phyloP scores from a whole-genome alignment of 1,284 basidiomycete species.

The Cryptococcus floricola region DNA sequence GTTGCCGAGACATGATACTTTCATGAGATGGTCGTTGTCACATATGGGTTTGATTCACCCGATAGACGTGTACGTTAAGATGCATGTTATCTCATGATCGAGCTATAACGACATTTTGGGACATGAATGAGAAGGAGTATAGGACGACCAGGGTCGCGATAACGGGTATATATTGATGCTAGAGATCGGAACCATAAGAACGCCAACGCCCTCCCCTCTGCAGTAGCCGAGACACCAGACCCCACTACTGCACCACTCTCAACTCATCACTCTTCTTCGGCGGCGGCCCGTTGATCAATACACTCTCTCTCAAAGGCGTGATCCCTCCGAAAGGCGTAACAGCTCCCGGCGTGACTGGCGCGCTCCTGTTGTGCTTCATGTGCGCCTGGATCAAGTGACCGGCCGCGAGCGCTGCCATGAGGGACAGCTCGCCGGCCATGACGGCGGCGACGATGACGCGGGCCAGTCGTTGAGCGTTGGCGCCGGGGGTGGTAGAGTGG shows the following conservation, averaged over 20 bases:
- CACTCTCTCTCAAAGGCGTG: constrained; percentile 32
- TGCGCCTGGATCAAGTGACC: constrained; percentile 88
- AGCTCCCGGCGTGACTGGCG: constrained; percentile 43
- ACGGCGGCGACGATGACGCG: constrained; percentile 81
- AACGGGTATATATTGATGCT: not conserved
- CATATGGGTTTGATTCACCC: too few relatives aligned
- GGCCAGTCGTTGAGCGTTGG: constrained; percentile 81
- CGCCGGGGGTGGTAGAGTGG: constrained; percentile 73
- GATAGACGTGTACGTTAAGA: too few relatives aligned
- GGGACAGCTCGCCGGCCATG: constrained; percentile 89
- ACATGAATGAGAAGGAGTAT: not conserved
- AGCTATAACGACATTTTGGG: not conserved
- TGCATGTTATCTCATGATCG: too few relatives aligned
- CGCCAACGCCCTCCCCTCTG: not conserved
- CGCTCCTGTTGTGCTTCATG: constrained; percentile 54
- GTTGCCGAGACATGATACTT: too few relatives aligned
- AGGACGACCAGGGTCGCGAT: not conserved
- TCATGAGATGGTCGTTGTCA: too few relatives aligned
- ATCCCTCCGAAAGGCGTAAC: constrained; percentile 39
- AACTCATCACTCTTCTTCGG: not conserved
- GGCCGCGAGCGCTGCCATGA: constrained; percentile 84
- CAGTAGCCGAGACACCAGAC: not conserved
- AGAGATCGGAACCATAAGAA: not conserved
- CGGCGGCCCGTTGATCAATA: constrained; percentile 15
- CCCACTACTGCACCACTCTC: not conserved